A percentile compares a stretch with the other conserved stretches of the same genome.
phyloP scores from a whole-genome alignment of 2,329 filamentous ascomycete genomes.

The Aspergillus niger region DNA sequence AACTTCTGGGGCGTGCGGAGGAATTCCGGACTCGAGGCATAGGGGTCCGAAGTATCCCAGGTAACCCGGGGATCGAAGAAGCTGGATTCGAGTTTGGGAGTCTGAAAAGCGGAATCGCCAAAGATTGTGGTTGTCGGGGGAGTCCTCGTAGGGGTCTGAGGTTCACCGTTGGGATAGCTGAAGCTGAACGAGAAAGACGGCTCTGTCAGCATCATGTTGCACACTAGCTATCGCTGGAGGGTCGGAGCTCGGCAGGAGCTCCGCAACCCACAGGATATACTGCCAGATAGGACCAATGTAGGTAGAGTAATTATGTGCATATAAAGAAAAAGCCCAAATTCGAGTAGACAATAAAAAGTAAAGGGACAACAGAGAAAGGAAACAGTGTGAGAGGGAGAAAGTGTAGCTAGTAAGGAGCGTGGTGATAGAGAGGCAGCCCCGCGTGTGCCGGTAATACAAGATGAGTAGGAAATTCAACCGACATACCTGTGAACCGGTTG shows the following conservation, averaged over 20 bases:
- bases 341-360: neutral
- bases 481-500: conserved; percentile 50
- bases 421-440: conserved; percentile 13
- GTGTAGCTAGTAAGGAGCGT: neutral
- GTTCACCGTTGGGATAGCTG: conserved; percentile 50
- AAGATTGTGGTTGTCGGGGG: conserved; percentile 41
- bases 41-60: conserved; percentile 50
- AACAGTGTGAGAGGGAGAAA: neutral
- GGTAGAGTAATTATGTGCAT: neutral
- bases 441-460: conserved; percentile 10
- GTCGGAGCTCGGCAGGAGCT: conserved; percentile 13
- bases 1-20: conserved; percentile 46
- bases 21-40: conserved; percentile 50
- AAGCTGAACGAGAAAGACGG: conserved; percentile 43
- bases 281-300: conserved; percentile 3
- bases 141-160: conserved; percentile 50
- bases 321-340: neutral
- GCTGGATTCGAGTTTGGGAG: conserved; percentile 50
- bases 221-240: conserved; percentile 11
- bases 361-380: neutral
- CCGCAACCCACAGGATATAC: conserved; percentile 11
- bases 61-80: conserved; percentile 50
- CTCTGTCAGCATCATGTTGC: conserved; percentile 37
- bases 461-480: conserved; percentile 9
- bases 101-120: conserved; percentile 44